Base-by-base conservation (phyloP, 495 filamentous ascomycete genomes). In the Durotheca rogersii region DNA sequence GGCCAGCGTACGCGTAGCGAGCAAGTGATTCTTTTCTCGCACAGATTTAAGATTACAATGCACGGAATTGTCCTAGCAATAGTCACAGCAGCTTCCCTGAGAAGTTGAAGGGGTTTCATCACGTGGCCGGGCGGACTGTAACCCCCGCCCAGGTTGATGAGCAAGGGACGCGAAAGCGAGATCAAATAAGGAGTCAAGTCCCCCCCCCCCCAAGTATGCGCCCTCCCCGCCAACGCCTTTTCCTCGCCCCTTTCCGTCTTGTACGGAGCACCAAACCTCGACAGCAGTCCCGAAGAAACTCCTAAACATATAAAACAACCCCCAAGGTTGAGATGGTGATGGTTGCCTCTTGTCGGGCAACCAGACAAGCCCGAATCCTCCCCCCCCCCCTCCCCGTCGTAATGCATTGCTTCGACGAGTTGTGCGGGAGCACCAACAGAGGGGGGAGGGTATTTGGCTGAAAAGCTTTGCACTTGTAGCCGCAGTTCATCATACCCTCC, bases 371-470 rank as follows among this genome's bases (percentile, higher is more conserved):
- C 16, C 17, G 14, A 46, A 21, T 41, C 40, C 35, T 44, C 37
- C 35, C 11, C 33, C n/a, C n/a, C n/a, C n/a, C n/a, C n/a, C n/a
- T n/a, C n/a, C n/a, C n/a, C n/a, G n/a, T 56, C 21, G 40, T 17
- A 44, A 31, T 18, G 21, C 30, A 40, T 35, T 11, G 45, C 52
- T 38, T 33, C 14, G 35, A 9, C 23, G 23, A 19, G 41, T 55
- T 16, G 49, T 16, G 33, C 15, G n/a, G 41, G 23, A 14, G 34
- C 20, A 18, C 9, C 29, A 42, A 45, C n/a, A n/a, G n/a, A n/a
- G n/a, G n/a, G n/a, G n/a, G n/a, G 27, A 36, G 53, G 53, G 46
- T 56, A 56, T 56, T 45, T 35, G 49, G 46, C 25, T 51, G 37
- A 56, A 35, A 44, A 40, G 20, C 42, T 46, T 41, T 20, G n/a